Evolutionary conservation across 495 filamentous ascomycete genomes (phyloP).

Genomic region (Aspergillus campestris): DNA sequence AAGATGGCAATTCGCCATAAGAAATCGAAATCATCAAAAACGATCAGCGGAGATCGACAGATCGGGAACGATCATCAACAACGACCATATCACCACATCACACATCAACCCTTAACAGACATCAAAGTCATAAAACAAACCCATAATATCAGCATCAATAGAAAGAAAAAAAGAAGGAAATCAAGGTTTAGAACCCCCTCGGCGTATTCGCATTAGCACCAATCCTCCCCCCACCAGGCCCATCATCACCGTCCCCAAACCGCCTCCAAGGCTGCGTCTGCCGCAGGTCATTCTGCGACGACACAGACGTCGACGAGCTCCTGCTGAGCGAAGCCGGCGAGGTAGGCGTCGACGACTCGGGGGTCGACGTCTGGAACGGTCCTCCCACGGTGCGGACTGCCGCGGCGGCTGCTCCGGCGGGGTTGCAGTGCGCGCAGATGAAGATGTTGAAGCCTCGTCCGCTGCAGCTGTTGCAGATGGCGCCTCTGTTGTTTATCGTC

Average conservation of each 20-base stretch:
- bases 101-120: too few relatives aligned
- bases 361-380: constrained; percentile 13
- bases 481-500: constrained; percentile 13
- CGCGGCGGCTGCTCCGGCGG: constrained; percentile 13
- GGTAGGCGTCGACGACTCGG: constrained; percentile 19
- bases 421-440: constrained; percentile 29
- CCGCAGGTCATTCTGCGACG: constrained; percentile 13
- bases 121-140: too few relatives aligned
- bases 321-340: constrained; percentile 26
- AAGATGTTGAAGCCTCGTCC: constrained; percentile 33
- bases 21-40: too few relatives aligned
- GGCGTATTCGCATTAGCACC: constrained; percentile 18
- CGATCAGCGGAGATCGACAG: too few relatives aligned
- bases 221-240: constrained; percentile 15
- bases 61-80: too few relatives aligned
- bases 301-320: constrained; percentile 23
- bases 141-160: too few relatives aligned
- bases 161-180: too few relatives aligned
- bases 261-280: constrained; percentile 9
- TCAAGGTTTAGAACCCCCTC: constrained; percentile 9
- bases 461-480: constrained; percentile 25
- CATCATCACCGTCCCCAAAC: constrained; percentile 11
- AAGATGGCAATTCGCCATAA: too few relatives aligned
- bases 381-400: constrained; percentile 1
- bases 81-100: too few relatives aligned